Conservation (phyloP, 1,284 basidiomycete genomes). For the Ceratobasidium theobromae region DNA sequence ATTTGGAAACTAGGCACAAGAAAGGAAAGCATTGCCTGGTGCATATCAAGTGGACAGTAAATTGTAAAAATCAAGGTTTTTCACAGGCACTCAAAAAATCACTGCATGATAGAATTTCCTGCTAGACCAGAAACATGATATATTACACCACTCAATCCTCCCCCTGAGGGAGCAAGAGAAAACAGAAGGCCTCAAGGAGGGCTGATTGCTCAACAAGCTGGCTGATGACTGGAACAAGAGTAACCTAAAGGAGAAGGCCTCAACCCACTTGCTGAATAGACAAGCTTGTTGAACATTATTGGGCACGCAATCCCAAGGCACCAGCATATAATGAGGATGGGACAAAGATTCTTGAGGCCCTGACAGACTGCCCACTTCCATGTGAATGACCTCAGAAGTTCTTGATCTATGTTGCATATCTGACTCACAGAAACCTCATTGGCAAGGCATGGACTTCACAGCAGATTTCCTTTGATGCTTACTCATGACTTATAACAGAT, state of each 20-base stretch:
- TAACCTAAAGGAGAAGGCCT: not conserved
- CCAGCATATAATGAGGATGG: not conserved
- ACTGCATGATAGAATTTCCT: no score
- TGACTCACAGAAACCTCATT: not conserved
- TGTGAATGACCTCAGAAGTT: not conserved
- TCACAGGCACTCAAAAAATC: no score
- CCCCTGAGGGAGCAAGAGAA: not conserved
- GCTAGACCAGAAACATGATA: no score
- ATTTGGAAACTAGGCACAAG: no score
- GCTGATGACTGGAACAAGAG: not conserved
- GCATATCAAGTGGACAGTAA: no score
- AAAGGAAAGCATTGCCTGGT: no score
- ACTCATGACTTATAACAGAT: not conserved
- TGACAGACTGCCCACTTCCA: not conserved
- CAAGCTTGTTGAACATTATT: not conserved
- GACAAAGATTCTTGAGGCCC: not conserved
- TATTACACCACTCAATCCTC: not conserved
- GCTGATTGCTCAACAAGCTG: not conserved
- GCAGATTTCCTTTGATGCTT: not conserved
- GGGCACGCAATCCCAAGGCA: slow-evolving; percentile 2
- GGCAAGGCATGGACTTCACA: not conserved
- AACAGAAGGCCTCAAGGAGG: not conserved
- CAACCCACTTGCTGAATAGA: not conserved
- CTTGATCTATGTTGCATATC: not conserved
- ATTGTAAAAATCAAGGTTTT: no score